Base-by-base conservation (phyloP, 2,329 filamentous ascomycete genomes). In the Immersiporthe knoxdaviesiana region DNA sequence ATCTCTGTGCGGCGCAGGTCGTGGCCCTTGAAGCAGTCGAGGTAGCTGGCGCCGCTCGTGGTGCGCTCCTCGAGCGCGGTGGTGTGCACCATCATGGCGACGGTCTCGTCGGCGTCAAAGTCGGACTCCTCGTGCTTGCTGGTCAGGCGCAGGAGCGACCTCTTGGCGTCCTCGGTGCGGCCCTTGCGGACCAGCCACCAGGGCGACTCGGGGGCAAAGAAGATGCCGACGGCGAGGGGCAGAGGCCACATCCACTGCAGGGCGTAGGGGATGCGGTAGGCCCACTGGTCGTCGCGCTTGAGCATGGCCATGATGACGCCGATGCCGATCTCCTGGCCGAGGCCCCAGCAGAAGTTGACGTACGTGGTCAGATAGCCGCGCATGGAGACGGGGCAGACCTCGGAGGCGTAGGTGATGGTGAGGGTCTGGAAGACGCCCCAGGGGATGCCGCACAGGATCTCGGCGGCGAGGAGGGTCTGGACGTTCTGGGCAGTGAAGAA, bases 81-180 rank as follows among this genome's bases (percentile, higher is more conserved):
- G 0, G 93, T 97, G 77, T 97, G 92, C 1, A 93, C 88, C 92
- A 97, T 97, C 92, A 97, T 97, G 74, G 92, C 90, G 63, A 97
- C 84, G 0, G 92, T 96, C 80, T 96, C 92, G 72, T 97, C 91
- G 14, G 91, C 87, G 75, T 97, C 88, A 74, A 96, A 94, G 70
- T 91, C 86, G 0, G 88, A 90, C 70, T 93, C 90, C 66, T 83
- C 82, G 72, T 88, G 82, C 18, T 84, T 74, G 74, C 85, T 90
- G 6, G 90, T 92, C 27, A 93, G 81, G 3, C 90, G 88, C 63
- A 90, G 81, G 27, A 93, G 84, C 1, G 90, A 82, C 61, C 82
- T 80, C 80, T 92, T 92, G 39, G 91, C 91, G 21, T 92, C 88
- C 11, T 88, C 86, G 52, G 88, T 80, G 47, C 84, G 84, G 44